Conservation (phyloP, 2,329 filamentous ascomycete species). For the Colletotrichum chlorophyti region DNA sequence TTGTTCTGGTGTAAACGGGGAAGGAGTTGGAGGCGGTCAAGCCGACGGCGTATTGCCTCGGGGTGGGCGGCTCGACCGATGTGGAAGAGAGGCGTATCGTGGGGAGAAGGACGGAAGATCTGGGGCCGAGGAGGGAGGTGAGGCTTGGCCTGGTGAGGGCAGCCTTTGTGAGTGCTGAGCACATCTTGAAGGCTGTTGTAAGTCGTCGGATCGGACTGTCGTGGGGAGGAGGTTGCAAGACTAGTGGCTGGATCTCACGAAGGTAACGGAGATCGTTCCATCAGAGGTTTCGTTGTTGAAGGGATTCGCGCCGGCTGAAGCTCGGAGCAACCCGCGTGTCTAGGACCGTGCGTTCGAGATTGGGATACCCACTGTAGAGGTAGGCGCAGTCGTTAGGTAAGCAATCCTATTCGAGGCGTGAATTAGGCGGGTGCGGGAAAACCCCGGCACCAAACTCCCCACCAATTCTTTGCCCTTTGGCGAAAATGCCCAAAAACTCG, state of each 20-base stretch:
- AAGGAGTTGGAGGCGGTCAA: conserved; percentile 75
- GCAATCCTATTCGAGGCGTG: neutral
- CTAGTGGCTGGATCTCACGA: neutral
- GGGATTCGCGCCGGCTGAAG: conserved; percentile 28
- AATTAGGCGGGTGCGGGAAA: conserved; percentile 26
- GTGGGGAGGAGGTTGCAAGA: neutral
- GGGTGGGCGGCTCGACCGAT: conserved; percentile 34
- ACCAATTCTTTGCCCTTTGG: conserved; percentile 30
- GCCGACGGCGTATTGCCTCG: conserved; percentile 70
- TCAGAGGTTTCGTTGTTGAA: conserved; percentile 19
- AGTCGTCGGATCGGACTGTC: neutral
- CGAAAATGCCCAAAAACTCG: conserved; percentile 32
- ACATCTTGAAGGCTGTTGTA: neutral
- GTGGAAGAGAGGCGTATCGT: conserved; percentile 25
- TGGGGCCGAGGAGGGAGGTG: neutral
- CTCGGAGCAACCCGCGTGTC: conserved; percentile 3
- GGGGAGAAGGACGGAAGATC: conserved; percentile 5
- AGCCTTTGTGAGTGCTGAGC: neutral
- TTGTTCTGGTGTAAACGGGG: conserved; percentile 77
- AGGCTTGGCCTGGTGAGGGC: neutral
- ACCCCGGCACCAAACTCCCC: conserved; percentile 29
- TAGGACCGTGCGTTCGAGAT: neutral
- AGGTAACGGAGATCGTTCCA: neutral
- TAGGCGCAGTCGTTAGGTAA: neutral
- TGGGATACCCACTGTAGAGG: neutral